phyloP scores from a whole-genome alignment of 2,329 filamentous ascomycete genomes.

The Fusarium graminum region DNA sequence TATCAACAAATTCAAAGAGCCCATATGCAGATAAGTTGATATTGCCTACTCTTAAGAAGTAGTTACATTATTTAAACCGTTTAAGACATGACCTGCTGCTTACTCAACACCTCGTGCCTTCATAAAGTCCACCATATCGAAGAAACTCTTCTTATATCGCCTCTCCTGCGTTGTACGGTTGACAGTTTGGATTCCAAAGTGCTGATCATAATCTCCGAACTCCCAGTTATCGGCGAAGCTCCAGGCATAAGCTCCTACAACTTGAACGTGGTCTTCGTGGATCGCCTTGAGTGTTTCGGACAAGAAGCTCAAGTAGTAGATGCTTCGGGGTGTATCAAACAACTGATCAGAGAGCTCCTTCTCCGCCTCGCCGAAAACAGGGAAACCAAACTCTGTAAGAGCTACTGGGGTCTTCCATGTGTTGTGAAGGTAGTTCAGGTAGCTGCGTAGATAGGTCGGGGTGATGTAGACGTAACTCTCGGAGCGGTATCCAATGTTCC shows the following conservation, averaged over 20 bases:
- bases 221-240: constrained; percentile 67
- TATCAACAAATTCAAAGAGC: too few species aligned
- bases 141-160: constrained; percentile 69
- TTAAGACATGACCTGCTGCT: too few species aligned
- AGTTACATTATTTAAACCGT: neutral
- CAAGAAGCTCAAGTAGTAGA: constrained; percentile 68
- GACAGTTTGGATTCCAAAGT: constrained; percentile 69
- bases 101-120: constrained; percentile 48
- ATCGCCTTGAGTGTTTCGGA: constrained; percentile 68
- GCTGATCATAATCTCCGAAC: constrained; percentile 60
- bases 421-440: constrained; percentile 70
- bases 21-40: too few species aligned
- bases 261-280: constrained; percentile 67
- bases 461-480: constrained; percentile 70
- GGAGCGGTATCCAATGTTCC: constrained; percentile 70
- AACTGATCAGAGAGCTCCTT: constrained; percentile 63
- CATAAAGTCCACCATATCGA: constrained; percentile 68
- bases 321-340: constrained; percentile 65
- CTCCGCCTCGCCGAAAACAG: constrained; percentile 62
- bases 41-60: too few species aligned
- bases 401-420: constrained; percentile 64
- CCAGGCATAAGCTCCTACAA: constrained; percentile 68
- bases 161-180: constrained; percentile 65
- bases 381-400: constrained; percentile 70
- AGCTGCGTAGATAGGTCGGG: constrained; percentile 68